Base-by-base conservation (phyloP, 805 yeast species). In the Starmerella vaccinii region DNA sequence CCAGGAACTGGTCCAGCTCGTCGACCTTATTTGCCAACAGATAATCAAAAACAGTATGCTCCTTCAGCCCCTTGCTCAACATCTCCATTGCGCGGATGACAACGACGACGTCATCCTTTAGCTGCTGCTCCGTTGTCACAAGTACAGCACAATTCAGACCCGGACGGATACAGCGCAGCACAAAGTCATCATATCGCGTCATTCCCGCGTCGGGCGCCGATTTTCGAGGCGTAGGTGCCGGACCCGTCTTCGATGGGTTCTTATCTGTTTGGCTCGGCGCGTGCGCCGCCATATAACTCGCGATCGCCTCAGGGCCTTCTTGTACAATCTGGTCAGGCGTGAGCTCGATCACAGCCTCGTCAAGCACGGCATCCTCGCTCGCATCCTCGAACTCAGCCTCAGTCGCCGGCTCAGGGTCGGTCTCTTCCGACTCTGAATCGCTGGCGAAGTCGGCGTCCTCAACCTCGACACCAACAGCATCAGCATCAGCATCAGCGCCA, bases 381-480 rank as follows among this genome's bases (percentile, higher is more conserved):
- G 77, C 80, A 48, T 74, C 71, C 47, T 65, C 83, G 51, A 80
- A 89, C 55, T 82, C 90, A 78, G 87, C 95, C 76, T 87, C 96
- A 24, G 39, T 49, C 24, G 21, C 22, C 7, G 15, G 7, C 15
- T 32, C 49, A 35, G 40, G 50, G 18, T 39, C n/a, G n/a, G n/a
- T 46, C 23, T 12, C 47, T 12, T 15, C 55, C 15, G 43, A 42
- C 15, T 38, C 50, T 2, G 26, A 34, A 5, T 16, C 41, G 26
- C 30, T 16, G 32, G 23, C 45, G 13, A 18, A 5, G 10, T 43
- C 46, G 10, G 19, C 30, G 15, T 43, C 46, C 15, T 30, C 51
- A 4, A 23, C 38, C 26, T 43, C 46, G 19, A 19, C 45, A 33
- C 37, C 49, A 22, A 22, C 49, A 13, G 21, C 35, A 34, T 38